A percentile compares a stretch with the other conserved stretches of the same genome.
Conservation (phyloP, 192 early-diverging fungal species). For the Geranomyces michiganensis region DNA sequence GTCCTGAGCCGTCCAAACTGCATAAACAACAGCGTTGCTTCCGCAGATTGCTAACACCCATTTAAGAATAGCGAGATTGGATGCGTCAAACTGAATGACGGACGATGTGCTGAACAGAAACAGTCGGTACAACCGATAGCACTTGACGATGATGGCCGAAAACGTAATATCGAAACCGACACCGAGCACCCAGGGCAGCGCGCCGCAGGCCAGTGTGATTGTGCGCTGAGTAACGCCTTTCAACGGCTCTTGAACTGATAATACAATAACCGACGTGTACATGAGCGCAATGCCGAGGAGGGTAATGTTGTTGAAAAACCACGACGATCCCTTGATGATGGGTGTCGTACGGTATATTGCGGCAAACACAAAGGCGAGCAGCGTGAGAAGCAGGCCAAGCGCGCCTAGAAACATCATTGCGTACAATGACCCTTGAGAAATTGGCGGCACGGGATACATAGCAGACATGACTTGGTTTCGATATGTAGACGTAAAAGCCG, state of each 20-base stretch:
- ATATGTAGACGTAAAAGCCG: conserved; percentile 10
- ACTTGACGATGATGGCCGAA: conserved; percentile 33
- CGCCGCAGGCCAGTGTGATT: conserved; percentile 9
- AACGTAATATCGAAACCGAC: conserved; percentile 36
- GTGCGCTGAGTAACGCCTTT: conserved; percentile 1
- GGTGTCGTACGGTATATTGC: conserved; percentile 26
- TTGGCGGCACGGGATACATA: conserved; percentile 21
- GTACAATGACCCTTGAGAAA: conserved; percentile 20
- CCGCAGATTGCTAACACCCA: conserved; percentile 29
- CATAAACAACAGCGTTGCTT: conserved; percentile 22
- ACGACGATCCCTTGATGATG: conserved; percentile 31
- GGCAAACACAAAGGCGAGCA: conserved; percentile 19
- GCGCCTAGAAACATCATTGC: conserved; percentile 16
- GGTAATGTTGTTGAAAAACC: conserved; percentile 35
- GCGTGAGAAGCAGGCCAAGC: conserved; percentile 8
- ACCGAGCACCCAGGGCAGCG: conserved; percentile 33
- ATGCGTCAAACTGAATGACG: conserved; percentile 28
- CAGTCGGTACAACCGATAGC: conserved; percentile 30
- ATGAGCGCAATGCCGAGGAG: conserved; percentile 22
- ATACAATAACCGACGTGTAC: conserved; percentile 21
- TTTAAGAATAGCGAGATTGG: conserved; percentile 27
- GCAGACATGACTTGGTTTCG: neutral
- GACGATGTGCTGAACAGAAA: conserved; percentile 25
- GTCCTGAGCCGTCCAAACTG: conserved; percentile 24
- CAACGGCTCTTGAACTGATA: conserved; percentile 20